Conservation (phyloP, 306 rosid genomes). For the Boehmeria nivea region DNA sequence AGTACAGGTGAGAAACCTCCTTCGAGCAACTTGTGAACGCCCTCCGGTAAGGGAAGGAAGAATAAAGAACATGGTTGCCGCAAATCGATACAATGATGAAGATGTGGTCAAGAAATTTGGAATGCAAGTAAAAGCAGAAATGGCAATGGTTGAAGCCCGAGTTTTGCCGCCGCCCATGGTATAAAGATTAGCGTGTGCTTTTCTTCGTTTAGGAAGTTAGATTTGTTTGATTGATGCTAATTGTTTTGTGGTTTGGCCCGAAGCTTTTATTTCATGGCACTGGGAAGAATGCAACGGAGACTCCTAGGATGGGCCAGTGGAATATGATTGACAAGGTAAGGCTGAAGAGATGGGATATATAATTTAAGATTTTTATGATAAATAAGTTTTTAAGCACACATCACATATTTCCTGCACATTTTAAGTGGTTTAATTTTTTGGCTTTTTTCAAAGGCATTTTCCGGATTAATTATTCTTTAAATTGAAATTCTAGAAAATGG, state of each 20-base stretch:
- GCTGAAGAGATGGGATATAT: background rate
- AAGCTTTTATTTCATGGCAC: slow-evolving; percentile 58
- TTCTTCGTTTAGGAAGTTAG: background rate
- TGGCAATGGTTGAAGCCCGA: slow-evolving; percentile 43
- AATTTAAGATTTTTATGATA: background rate
- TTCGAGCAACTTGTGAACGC: slow-evolving; percentile 70
- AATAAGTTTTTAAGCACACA: background rate
- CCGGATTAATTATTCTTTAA: background rate
- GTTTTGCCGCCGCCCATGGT: slow-evolving; percentile 68
- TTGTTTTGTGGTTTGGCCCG: background rate
- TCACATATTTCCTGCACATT: background rate
- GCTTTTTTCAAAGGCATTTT: too few species aligned
- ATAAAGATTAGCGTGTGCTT: background rate
- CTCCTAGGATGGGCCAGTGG: slow-evolving; percentile 77
- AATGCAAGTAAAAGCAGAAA: slow-evolving; percentile 27
- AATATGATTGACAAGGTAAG: slow-evolving; percentile 79
- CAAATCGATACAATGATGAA: slow-evolving; percentile 25
- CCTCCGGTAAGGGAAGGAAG: slow-evolving; percentile 23
- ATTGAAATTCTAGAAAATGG: slow-evolving; percentile 51
- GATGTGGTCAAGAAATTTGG: slow-evolving; percentile 34
- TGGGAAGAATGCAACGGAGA: slow-evolving; percentile 37
- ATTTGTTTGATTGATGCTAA: background rate
- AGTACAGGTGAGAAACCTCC: slow-evolving; percentile 44
- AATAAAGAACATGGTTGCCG: slow-evolving; percentile 28
- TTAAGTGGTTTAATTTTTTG: background rate